Conservation (phyloP, 306 rosid species). For the Astragalus membranaceus region DNA sequence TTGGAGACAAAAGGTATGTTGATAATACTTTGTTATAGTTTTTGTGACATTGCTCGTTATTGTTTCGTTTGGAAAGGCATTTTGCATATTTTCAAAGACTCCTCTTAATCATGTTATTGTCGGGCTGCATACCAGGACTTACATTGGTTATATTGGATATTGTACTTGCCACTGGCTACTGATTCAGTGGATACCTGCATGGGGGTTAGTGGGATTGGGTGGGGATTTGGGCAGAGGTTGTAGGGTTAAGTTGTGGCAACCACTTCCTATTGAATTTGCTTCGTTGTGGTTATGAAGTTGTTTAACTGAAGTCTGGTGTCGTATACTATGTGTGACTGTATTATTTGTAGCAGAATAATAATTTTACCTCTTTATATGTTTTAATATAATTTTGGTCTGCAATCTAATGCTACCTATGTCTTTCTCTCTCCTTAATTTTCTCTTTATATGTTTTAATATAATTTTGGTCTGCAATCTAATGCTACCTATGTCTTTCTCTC, state of each 20-base stretch:
- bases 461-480: slow-evolving; percentile 18
- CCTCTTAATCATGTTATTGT: not conserved
- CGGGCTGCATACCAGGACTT: not conserved
- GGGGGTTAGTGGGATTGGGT: not conserved
- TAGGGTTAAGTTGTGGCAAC: not conserved
- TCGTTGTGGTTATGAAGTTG: not conserved
- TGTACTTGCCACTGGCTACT: not conserved
- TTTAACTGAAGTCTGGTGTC: not conserved
- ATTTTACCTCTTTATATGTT: not conserved
- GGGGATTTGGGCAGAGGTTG: not conserved
- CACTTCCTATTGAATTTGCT: not conserved
- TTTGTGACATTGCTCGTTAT: not conserved
- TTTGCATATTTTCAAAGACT: not conserved
- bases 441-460: slow-evolving; percentile 3
- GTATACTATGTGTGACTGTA: not conserved
- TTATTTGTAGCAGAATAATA: not conserved
- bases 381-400: not conserved
- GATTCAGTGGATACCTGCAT: not conserved
- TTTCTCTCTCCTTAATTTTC: not conserved
- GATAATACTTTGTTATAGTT: not conserved
- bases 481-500: not conserved
- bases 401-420: slow-evolving; percentile 12
- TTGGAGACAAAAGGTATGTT: slow-evolving; percentile 59
- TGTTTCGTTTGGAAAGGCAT: slow-evolving; percentile 10
- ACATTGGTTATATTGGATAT: not conserved